These are phyloP conservation scores for Lipomyces orientalis DNA, from an alignment of 805 yeast species.

Conservation along the genomic window DNA sequence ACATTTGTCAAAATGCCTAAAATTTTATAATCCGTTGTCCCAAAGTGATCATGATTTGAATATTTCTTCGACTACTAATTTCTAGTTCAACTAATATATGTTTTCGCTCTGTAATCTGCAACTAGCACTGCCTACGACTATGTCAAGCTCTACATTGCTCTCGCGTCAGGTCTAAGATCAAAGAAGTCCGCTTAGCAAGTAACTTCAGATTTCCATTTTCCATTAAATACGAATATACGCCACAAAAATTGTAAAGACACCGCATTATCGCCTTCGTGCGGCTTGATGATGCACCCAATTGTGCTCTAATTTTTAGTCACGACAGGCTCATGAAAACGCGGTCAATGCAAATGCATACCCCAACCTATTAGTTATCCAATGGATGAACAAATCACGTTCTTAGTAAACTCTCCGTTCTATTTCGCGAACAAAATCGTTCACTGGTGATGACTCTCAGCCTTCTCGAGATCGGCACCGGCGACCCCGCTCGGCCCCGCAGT, in stretches of 20 bases:
- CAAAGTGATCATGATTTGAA: too few relatives aligned
- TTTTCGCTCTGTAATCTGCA: not conserved
- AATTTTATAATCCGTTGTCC: too few relatives aligned
- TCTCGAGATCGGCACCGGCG: not conserved
- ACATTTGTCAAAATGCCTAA: too few relatives aligned
- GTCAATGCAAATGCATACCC: not conserved
- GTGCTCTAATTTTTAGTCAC: not conserved
- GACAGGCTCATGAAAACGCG: too few relatives aligned
- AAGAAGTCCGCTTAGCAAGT: not conserved
- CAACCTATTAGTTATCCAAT: not conserved
- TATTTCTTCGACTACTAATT: too few relatives aligned
- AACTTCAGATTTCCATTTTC: not conserved
- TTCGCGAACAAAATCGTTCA: not conserved
- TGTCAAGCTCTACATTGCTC: not conserved
- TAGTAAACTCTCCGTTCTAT: not conserved
- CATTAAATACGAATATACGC: not conserved
- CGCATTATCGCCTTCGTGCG: not conserved
- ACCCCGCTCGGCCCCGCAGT: conserved; percentile 2
- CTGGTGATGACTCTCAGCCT: not conserved
- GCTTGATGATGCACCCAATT: not conserved
- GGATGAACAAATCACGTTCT: too few relatives aligned
- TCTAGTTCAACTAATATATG: too few relatives aligned
- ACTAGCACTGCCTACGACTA: not conserved
- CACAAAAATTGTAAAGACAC: not conserved
- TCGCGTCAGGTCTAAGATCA: too few relatives aligned